Percentiles rank a stretch among this genome's conserved stretches.
Conservation (phyloP, 306 rosid species). For the Prunus fruticosa region DNA sequence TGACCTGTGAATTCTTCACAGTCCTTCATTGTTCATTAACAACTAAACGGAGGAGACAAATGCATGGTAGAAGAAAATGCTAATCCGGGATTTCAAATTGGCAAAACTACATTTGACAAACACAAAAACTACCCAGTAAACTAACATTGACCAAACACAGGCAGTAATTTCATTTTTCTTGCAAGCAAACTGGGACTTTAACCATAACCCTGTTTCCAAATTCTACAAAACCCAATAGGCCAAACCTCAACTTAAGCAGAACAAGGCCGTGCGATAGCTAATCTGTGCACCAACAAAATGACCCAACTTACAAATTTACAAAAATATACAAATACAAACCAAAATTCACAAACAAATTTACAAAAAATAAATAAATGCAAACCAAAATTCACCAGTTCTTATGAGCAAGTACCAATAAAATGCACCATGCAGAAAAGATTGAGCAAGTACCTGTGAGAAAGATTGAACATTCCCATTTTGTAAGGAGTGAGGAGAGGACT, state of each 20-base stretch:
- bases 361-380: not conserved
- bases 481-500: no score
- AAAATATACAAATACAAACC: not conserved
- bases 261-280: not conserved
- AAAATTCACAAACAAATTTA: no score
- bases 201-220: not conserved
- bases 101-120: not conserved
- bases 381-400: not conserved
- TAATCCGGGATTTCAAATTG: not conserved
- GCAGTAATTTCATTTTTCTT: not conserved
- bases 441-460: conserved; percentile 34
- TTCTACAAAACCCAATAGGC: not conserved
- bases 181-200: not conserved
- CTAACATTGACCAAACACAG: not conserved
- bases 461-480: no score
- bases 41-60: no score
- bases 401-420: no score
- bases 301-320: not conserved
- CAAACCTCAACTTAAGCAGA: not conserved
- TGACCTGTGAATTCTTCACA: no score
- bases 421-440: not conserved
- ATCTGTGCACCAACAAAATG: not conserved
- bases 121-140: not conserved
- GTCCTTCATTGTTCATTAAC: no score
- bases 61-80: no score